Conservation (phyloP, 2,329 filamentous ascomycete genomes). For the Cladophialophora exuberans region DNA sequence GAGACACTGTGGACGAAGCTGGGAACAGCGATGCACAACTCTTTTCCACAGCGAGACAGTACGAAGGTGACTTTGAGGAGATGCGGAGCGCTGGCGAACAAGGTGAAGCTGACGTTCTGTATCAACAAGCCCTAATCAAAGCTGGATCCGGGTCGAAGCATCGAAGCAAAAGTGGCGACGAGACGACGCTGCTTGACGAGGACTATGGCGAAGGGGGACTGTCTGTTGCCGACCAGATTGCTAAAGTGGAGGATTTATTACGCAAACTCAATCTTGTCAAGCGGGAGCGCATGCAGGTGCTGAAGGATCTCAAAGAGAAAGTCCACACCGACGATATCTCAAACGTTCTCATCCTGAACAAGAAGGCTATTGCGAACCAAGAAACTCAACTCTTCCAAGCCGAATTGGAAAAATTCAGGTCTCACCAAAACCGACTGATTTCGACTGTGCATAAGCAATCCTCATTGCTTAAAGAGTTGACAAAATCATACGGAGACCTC, state of each 20-base stretch:
- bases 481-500: conserved; percentile 80
- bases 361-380: conserved; percentile 91
- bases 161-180: conserved; percentile 62
- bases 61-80: conserved; percentile 87
- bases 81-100: conserved; percentile 88
- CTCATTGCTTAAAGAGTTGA: conserved; percentile 92
- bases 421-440: conserved; percentile 85
- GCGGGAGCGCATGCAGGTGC: conserved; percentile 83
- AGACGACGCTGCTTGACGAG: conserved; percentile 84
- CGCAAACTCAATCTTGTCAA: conserved; percentile 92
- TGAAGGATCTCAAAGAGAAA: conserved; percentile 98
- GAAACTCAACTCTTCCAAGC: conserved; percentile 91
- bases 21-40: conserved; percentile 83
- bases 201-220: conserved; percentile 81
- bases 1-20: conserved; percentile 87
- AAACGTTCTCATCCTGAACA: conserved; percentile 95
- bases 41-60: conserved; percentile 79
- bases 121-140: conserved; percentile 83
- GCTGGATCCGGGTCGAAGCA: conserved; percentile 64
- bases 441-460: conserved; percentile 96
- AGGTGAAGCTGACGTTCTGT: conserved; percentile 84
- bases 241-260: conserved; percentile 83
- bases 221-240: conserved; percentile 87
- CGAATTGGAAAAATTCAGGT: conserved; percentile 95
- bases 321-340: conserved; percentile 93